Evolutionary conservation across 192 early-diverging fungal genomes (phyloP).

Genomic region (Linnemannia zychae): DNA sequence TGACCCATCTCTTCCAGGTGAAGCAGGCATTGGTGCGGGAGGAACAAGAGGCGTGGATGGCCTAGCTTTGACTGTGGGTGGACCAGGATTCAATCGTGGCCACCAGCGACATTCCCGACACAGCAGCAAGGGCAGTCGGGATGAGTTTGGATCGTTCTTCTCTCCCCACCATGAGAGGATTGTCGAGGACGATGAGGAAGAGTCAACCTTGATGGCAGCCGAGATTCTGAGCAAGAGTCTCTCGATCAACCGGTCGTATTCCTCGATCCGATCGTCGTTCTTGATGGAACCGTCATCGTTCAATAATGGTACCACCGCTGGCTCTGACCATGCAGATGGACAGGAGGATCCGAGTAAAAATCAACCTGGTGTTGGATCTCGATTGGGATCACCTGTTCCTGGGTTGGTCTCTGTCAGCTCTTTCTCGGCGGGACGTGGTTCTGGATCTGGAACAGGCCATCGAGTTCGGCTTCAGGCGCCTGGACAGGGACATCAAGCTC

Average conservation of each 20-base stretch:
- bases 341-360: not conserved
- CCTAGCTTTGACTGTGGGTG: constrained; percentile 5
- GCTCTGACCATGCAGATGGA: not conserved
- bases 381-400: constrained; percentile 26
- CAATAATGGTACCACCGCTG: not conserved
- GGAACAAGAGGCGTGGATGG: not conserved
- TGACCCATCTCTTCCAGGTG: constrained; percentile 10
- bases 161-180: constrained; percentile 49
- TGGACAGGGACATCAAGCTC: constrained; percentile 40
- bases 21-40: not conserved
- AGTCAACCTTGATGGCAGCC: constrained; percentile 48
- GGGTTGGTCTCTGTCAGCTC: not conserved
- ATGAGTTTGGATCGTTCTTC: constrained; percentile 51
- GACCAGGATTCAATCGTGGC: constrained; percentile 19
- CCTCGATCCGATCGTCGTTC: constrained; percentile 54
- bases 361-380: not conserved
- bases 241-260: constrained; percentile 50
- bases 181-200: constrained; percentile 51
- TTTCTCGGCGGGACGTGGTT: not conserved
- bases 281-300: constrained; percentile 46
- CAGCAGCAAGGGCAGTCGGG: constrained; percentile 50
- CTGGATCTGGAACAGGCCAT: not conserved
- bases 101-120: constrained; percentile 49
- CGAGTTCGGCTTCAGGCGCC: constrained; percentile 29
- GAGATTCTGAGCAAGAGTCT: constrained; percentile 54